A percentile compares a stretch with the other conserved stretches of the same genome.
phyloP scores from a whole-genome alignment of 768 basidiomycete genomes.

The Naematelia aurantialba region DNA sequence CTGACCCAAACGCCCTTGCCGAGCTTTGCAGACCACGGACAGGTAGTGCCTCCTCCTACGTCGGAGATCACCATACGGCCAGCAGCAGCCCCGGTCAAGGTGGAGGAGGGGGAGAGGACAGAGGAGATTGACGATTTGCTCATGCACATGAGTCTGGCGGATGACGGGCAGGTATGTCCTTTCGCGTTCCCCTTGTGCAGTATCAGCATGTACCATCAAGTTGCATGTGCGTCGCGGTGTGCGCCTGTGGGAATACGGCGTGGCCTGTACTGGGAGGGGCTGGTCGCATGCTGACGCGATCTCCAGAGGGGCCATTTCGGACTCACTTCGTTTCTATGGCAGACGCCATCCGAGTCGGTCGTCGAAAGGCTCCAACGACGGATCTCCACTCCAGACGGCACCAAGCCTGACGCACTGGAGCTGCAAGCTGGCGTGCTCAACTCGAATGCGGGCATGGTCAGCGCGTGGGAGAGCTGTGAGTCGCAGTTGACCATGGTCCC shows the following conservation, averaged over 20 bases:
- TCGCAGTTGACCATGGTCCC: no score
- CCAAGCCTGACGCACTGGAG: constrained; percentile 1
- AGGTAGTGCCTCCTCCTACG: background rate
- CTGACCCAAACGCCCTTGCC: constrained; percentile 6
- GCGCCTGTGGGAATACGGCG: no score
- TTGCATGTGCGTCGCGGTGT: no score
- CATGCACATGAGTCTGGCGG: constrained; percentile 26
- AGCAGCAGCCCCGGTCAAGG: background rate
- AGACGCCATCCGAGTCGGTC: constrained; percentile 18
- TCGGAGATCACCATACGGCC: background rate
- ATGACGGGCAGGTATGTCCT: constrained; percentile 18
- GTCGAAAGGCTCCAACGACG: constrained; percentile 18
- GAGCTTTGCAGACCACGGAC: constrained; percentile 8
- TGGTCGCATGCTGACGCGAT: background rate
- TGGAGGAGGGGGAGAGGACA: constrained; percentile 6
- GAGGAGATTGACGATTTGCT: constrained; percentile 21
- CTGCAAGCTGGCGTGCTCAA: constrained; percentile 18
- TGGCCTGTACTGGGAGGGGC: no score
- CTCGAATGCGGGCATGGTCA: constrained; percentile 18
- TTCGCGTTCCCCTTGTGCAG: background rate
- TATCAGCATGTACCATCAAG: background rate
- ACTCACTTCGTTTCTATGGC: constrained; percentile 22
- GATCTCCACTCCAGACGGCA: constrained; percentile 9
- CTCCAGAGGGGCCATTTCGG: constrained; percentile 25
- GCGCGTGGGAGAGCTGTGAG: constrained; percentile 22